Base-by-base conservation (phyloP, 257 asterid species). In the Plantago major region DNA sequence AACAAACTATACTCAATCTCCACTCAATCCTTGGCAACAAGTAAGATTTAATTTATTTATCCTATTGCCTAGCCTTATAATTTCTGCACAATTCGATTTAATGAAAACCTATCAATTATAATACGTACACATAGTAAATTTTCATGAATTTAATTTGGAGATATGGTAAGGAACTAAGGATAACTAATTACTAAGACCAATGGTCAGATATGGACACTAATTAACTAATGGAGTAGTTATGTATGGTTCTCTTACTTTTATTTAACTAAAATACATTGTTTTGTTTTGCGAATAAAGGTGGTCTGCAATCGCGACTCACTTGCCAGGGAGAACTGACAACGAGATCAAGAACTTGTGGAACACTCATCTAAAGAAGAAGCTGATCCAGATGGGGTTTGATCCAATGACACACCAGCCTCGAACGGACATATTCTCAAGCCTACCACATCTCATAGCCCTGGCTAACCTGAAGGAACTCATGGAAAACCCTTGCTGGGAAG, bases 371-470 rank as follows among this genome's bases (percentile, higher is more conserved):
- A 89, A 84, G 75, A 89, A 89, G 79, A 89, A 84, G 73, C 59
- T 89, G 55, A 89, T 89, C 62, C 91, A 86, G 28, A 84, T 81
- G 94, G 95, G 95, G 2, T 79, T 80, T 77, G 94, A 82, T 76
- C 97, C 97, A 33, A 89, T 86, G 89, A 89, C 97, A 42, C 97
- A 84, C 53, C 82, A 80, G 0, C 97, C 95, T 0, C 70, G 94
- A 3, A 84, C 94, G 16, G 95, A 86, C 73, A 76, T 89, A 5
- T 84, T 77, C 61, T 75, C 90, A 10, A 83, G 78, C 69, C 67
- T 82, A 5, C 95, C 93, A 5, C 85, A 82, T 58, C 91, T 89
- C 68, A 72, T 89, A 19, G 97, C 97, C 8, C 70, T 89, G 44
- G 83, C 94, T 4, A 86, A 74, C 60, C 82, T 87, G 60, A 80